These are phyloP conservation scores for Allomyces arbusculus DNA, from an alignment of 192 early-diverging fungal species.

Conservation along the genomic window DNA sequence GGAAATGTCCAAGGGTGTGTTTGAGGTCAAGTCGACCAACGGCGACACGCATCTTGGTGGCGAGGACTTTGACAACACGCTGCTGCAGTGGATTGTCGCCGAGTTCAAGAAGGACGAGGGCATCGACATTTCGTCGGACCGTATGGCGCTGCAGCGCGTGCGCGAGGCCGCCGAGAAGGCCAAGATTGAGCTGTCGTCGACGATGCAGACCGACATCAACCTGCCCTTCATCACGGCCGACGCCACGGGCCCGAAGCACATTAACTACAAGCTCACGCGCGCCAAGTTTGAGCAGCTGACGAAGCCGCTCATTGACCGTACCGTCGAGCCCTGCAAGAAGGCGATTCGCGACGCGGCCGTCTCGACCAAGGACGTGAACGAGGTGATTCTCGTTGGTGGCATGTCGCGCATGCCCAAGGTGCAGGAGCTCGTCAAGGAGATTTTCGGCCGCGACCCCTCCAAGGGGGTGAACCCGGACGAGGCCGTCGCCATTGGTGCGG, in stretches of 20 bases:
- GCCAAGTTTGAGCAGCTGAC: conserved; percentile 71
- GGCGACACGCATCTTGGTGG: conserved; percentile 79
- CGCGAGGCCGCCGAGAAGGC: conserved; percentile 96
- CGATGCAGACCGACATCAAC: conserved; percentile 88
- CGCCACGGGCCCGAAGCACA: conserved; percentile 85
- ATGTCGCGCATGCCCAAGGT: conserved; percentile 98
- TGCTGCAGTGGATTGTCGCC: conserved; percentile 60
- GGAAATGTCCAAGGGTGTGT: conserved; percentile 95
- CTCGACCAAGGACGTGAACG: conserved; percentile 56
- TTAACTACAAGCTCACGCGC: conserved; percentile 84
- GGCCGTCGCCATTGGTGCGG: conserved; percentile 93
- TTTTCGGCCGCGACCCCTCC: conserved; percentile 80
- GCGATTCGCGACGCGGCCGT: conserved; percentile 92
- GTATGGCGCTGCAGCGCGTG: conserved; percentile 92
- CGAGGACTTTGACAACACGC: conserved; percentile 48
- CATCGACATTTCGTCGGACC: conserved; percentile 65
- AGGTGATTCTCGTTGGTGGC: conserved; percentile 93
- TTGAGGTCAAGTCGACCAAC: conserved; percentile 96
- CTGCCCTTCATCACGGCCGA: conserved; percentile 77
- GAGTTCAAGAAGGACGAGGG: conserved; percentile 84
- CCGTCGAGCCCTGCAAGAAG: conserved; percentile 80
- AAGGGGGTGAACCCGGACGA: conserved; percentile 97
- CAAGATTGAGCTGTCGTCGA: conserved; percentile 94
- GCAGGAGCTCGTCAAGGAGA: conserved; percentile 65
- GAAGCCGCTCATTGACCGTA: conserved; percentile 63